These are phyloP conservation scores for Kingdonia uniflora DNA, from an alignment of 164 flowering plant genomes.

Conservation along the genomic window DNA sequence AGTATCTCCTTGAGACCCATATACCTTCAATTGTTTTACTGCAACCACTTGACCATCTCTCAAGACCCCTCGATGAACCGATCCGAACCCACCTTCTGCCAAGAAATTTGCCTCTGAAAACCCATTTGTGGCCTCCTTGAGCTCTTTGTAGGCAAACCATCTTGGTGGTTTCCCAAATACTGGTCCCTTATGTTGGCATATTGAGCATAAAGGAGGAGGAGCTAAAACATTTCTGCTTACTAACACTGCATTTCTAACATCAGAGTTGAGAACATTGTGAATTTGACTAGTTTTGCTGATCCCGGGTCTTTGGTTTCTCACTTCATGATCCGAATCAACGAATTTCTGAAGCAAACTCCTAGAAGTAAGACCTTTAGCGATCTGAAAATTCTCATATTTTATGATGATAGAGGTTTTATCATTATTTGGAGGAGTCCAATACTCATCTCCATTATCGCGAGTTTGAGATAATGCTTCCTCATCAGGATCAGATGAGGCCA, in stretches of 20 bases:
- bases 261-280: constrained; percentile 20
- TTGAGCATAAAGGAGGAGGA: constrained; percentile 87
- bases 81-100: constrained; percentile 70
- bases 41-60: constrained; percentile 75
- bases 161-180: constrained; percentile 79
- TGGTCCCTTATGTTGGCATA: constrained; percentile 72
- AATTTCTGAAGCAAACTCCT: constrained; percentile 27
- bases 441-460: constrained; percentile 15
- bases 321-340: constrained; percentile 29
- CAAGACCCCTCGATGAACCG: constrained; percentile 68
- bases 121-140: constrained; percentile 64
- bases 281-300: constrained; percentile 9
- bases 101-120: constrained; percentile 61
- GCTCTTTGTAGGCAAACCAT: constrained; percentile 52
- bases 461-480: constrained; percentile 16
- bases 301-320: constrained; percentile 7
- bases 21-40: constrained; percentile 63
- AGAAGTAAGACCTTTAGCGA: constrained; percentile 13
- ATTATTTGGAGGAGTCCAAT: constrained; percentile 40
- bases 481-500: constrained; percentile 10
- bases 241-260: constrained; percentile 48
- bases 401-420: constrained; percentile 13
- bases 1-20: constrained; percentile 52
- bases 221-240: constrained; percentile 38
- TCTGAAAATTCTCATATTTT: constrained; percentile 9